Evolutionary conservation across 805 yeast genomes (phyloP).

Genomic region (Crinitomyces ghanaensis): DNA sequence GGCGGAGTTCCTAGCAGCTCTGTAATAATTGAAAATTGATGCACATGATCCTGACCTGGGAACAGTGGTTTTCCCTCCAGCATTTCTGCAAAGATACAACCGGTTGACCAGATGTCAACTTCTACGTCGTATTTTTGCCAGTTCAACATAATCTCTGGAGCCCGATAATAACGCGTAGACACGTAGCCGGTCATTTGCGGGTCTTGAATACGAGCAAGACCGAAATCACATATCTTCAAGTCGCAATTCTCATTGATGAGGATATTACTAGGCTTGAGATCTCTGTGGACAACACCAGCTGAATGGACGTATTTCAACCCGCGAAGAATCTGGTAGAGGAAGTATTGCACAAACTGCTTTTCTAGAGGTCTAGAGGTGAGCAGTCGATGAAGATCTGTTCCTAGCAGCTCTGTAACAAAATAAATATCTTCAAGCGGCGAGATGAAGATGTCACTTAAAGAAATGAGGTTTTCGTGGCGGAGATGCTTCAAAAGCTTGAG

Average conservation of each 20-base stretch:
- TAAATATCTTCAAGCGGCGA: constrained; percentile 91
- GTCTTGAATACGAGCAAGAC: constrained; percentile 92
- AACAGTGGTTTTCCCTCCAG: constrained; percentile 92
- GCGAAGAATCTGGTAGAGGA: constrained; percentile 81
- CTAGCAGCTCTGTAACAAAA: constrained; percentile 93
- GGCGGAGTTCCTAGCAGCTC: constrained; percentile 96
- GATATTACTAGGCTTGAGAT: constrained; percentile 70
- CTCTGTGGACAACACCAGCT: constrained; percentile 87
- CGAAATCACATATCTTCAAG: constrained; percentile 85
- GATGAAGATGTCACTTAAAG: constrained; percentile 85
- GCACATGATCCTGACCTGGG: constrained; percentile 98
- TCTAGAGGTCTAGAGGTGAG: constrained; percentile 89
- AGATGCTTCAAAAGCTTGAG: constrained; percentile 84
- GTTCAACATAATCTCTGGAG: constrained; percentile 96
- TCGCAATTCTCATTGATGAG: constrained; percentile 85
- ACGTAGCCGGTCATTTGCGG: constrained; percentile 99
- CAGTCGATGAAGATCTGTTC: constrained; percentile 88
- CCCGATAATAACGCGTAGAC: constrained; percentile 89
- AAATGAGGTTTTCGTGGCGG: constrained; percentile 87
- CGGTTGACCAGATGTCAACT: constrained; percentile 97
- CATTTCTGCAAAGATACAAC: constrained; percentile 96
- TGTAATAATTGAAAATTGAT: constrained; percentile 93
- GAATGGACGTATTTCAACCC: constrained; percentile 85
- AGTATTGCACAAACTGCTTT: constrained; percentile 93
- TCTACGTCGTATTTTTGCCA: constrained; percentile 97